Conservation (phyloP, 306 rosid genomes). For the Acacia acuminata region DNA sequence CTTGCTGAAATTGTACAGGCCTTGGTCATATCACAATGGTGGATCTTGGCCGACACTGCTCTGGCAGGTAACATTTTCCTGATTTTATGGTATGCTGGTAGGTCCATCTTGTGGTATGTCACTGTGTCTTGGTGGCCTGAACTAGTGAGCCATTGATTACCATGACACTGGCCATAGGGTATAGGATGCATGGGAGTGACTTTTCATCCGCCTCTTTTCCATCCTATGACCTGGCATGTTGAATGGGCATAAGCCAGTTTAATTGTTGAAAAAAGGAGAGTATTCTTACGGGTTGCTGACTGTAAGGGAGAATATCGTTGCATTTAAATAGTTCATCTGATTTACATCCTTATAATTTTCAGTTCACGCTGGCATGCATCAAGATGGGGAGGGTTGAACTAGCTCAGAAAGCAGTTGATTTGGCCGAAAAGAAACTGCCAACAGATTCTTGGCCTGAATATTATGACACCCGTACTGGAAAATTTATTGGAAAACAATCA, state of each 20-base stretch:
- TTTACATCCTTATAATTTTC: conserved; percentile 21
- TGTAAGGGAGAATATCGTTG: neutral
- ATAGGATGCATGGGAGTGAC: neutral
- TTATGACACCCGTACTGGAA: conserved; percentile 84
- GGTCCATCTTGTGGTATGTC: neutral
- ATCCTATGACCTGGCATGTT: neutral
- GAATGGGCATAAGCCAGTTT: conserved; percentile 1
- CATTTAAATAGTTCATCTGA: conserved; percentile 1
- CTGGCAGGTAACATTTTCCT: conserved; percentile 75
- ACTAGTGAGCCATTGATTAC: neutral
- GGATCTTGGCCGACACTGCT: conserved; percentile 99
- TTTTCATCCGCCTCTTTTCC: neutral
- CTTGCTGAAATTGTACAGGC: conserved; percentile 52
- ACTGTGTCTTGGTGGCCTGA: neutral
- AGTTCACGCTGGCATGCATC: conserved; percentile 96
- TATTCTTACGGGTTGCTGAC: neutral
- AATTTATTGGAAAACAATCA: conserved; percentile 86
- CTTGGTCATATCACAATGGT: conserved; percentile 98
- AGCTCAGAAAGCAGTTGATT: conserved; percentile 71
- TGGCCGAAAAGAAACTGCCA: conserved; percentile 81
- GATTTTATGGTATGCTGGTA: neutral
- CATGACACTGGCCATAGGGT: neutral
- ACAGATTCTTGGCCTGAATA: conserved; percentile 91
- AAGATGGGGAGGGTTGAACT: conserved; percentile 80
- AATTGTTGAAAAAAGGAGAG: neutral